Evolutionary conservation across 108 stramenopile species (phyloP).

Genomic region (Pelagomonas calceolata): DNA sequence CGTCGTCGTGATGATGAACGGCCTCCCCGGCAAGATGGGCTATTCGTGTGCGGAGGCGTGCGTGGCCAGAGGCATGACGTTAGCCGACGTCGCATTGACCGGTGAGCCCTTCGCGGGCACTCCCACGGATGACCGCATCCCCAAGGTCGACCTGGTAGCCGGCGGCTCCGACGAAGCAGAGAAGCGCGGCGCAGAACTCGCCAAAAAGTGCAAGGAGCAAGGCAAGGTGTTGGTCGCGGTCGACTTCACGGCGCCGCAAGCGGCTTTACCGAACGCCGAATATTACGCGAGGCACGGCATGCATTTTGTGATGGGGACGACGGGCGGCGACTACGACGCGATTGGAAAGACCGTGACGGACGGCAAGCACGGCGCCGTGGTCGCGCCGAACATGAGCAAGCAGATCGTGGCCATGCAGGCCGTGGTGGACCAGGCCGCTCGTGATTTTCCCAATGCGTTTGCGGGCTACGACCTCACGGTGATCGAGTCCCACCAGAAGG

Average conservation of each 20-base stretch:
- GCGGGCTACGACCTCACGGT: constrained; percentile 79
- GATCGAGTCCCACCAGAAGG: constrained; percentile 86
- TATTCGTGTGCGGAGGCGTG: constrained; percentile 87
- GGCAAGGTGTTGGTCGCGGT: constrained; percentile 61
- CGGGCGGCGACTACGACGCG: constrained; percentile 77
- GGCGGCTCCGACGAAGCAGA: constrained; percentile 46
- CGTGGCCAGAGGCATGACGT: constrained; percentile 63
- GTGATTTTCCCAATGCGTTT: constrained; percentile 80
- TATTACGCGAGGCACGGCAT: constrained; percentile 67
- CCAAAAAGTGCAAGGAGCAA: constrained; percentile 34
- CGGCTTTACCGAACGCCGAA: constrained; percentile 82
- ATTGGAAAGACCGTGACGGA: constrained; percentile 34
- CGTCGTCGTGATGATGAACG: constrained; percentile 71
- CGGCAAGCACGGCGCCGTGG: constrained; percentile 46
- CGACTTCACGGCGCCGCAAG: constrained; percentile 92
- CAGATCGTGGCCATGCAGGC: constrained; percentile 98
- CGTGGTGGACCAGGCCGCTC: constrained; percentile 74
- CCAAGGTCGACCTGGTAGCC: constrained; percentile 44
- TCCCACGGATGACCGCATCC: constrained; percentile 36
- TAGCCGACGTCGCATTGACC: constrained; percentile 74
- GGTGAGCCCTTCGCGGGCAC: constrained; percentile 64
- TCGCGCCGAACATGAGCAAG: constrained; percentile 99
- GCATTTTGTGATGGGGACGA: constrained; percentile 91
- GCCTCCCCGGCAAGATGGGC: constrained; percentile 89
- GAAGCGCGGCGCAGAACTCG: constrained; percentile 22